These are phyloP conservation scores for Rubus idaeus DNA, from an alignment of 306 rosid species.

Conservation along the genomic window DNA sequence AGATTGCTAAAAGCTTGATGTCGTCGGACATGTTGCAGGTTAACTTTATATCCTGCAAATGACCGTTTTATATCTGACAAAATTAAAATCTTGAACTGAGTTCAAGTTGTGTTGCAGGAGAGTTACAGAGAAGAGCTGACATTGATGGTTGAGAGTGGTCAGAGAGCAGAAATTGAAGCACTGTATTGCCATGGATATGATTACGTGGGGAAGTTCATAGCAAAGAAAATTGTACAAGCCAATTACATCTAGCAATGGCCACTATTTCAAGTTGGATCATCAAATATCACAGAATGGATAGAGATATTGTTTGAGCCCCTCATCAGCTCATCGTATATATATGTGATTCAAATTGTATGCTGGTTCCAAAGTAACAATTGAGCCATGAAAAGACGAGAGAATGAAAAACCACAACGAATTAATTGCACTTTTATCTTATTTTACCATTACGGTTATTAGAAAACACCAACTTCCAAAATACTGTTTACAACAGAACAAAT, in stretches of 20 bases:
- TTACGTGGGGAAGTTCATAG: constrained; percentile 74
- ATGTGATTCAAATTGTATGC: neutral
- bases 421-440: neutral
- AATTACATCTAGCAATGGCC: constrained; percentile 44
- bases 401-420: neutral
- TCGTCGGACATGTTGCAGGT: constrained; percentile 76
- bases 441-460: neutral
- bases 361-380: neutral
- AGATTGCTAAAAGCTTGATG: constrained; percentile 77
- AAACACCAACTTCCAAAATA: neutral
- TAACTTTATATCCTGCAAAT: neutral
- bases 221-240: constrained; percentile 75
- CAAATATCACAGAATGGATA: neutral
- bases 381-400: neutral
- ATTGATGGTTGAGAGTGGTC: constrained; percentile 62
- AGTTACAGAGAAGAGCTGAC: constrained; percentile 69
- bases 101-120: constrained; percentile 50
- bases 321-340: neutral
- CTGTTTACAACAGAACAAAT: neutral
- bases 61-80: neutral
- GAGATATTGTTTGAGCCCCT: neutral
- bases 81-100: neutral
- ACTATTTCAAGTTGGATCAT: neutral
- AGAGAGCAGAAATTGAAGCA: constrained; percentile 86
- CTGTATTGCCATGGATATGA: constrained; percentile 70